Base-by-base conservation (phyloP, 768 basidiomycete species). In the Termitomyces sp. region DNA sequence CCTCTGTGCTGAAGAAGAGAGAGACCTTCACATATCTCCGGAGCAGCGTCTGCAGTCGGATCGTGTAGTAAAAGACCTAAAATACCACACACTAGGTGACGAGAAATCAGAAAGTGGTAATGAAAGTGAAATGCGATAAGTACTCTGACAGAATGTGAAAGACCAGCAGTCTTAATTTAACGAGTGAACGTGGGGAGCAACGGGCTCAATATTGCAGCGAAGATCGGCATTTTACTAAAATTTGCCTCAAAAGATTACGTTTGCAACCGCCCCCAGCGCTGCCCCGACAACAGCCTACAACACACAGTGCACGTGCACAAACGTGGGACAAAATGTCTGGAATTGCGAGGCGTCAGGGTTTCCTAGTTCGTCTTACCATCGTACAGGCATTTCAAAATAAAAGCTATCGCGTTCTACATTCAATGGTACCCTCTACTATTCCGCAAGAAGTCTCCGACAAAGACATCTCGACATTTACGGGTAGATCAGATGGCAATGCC, bases 1-100 rank as follows among this genome's bases (percentile, higher is more conserved):
- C 96, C 97, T 62, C 96, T 81, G 67, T 99, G 97, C 70, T 99
- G 97, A 5, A 99, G 78, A 40, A 99, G 77, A 23, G 94, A 90
- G n/a, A 99, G 81, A 30, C 94, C 94, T 70, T 99, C 97, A 63
- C 83, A 88, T 67, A 98, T 94, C 72, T 98, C 95, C 16, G 85
- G 68, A 27, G 94, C 94, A 34, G 85, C 89, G 61, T 91, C 81
- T 70, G 82, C 60, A 61, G 76, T 74, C 56, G 89, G 76, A 66
- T 95, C 91, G 66, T 92, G 87, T 56, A 92, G 77, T 35, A 97
- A 80, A 35, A 97, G 76, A 61, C 93, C 95, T 59, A 96, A 78
- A 67, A 97, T 91, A 61, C 95, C 95, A 71, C 95, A 98, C 95
- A 98, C 79, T 81, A 43, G 10, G 14, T 23, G 52, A 43, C 37